These are phyloP conservation scores for Chaetomium olivaceum DNA, from an alignment of 2,329 filamentous ascomycete genomes.

Conservation along the genomic window DNA sequence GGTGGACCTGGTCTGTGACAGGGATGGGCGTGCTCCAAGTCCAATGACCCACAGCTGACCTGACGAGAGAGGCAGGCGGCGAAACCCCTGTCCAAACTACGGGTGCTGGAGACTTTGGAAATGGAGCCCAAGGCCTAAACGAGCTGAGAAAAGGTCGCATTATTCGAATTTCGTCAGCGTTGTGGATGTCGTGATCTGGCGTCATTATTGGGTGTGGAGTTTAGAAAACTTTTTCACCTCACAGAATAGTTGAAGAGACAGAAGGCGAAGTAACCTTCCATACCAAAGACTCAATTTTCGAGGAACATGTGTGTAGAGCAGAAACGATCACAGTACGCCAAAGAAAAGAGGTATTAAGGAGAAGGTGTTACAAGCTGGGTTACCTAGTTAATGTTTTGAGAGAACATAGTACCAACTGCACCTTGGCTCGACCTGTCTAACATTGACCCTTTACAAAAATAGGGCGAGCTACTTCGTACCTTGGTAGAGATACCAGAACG, in stretches of 20 bases:
- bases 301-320: neutral
- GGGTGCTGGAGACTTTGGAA: neutral
- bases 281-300: too few relatives aligned
- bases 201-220: neutral
- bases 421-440: too few relatives aligned
- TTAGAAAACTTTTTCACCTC: neutral
- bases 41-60: neutral
- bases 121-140: neutral
- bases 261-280: too few relatives aligned
- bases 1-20: neutral
- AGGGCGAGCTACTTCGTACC: too few relatives aligned
- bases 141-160: constrained; percentile 12
- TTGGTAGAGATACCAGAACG: too few relatives aligned
- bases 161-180: neutral
- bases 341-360: too few relatives aligned
- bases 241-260: neutral
- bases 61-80: constrained; percentile 8
- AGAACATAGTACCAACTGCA: too few relatives aligned
- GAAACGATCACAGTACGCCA: neutral
- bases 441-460: too few relatives aligned
- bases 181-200: constrained; percentile 25
- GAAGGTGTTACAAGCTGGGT: too few relatives aligned
- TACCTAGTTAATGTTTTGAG: too few relatives aligned
- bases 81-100: constrained; percentile 9
- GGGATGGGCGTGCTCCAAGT: neutral